Conservation (phyloP, 1,284 basidiomycete species). For the Ustilago loliicola region DNA sequence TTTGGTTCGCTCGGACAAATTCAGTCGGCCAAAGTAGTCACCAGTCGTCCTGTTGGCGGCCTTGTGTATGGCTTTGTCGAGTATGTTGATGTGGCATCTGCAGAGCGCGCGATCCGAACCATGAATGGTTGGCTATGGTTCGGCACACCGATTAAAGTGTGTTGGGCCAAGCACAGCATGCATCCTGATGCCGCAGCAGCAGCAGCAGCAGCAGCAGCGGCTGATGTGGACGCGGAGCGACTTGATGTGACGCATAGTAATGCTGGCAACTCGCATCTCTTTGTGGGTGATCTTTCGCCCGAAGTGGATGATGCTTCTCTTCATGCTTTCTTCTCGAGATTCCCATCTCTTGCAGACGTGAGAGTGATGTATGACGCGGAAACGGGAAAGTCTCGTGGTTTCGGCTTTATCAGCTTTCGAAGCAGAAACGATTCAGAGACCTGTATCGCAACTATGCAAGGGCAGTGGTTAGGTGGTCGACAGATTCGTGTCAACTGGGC, state of each 20-base stretch:
- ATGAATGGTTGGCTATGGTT: constrained; percentile 98
- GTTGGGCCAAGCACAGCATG: constrained; percentile 64
- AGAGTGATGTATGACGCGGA: constrained; percentile 99
- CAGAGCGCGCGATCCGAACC: constrained; percentile 94
- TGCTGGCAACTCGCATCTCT: constrained; percentile 88
- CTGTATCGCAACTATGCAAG: constrained; percentile 98
- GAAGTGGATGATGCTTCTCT: constrained; percentile 99
- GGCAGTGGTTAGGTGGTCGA: constrained; percentile 96
- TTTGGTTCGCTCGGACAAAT: constrained; percentile 95
- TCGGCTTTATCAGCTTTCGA: constrained; percentile 91
- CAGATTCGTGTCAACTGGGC: constrained; percentile 99
- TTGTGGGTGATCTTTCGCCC: constrained; percentile 96
- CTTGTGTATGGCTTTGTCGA: constrained; percentile 99
- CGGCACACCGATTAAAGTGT: constrained; percentile 77
- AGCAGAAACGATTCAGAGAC: constrained; percentile 98
- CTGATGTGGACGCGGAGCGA: background rate
- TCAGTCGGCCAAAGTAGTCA: constrained; percentile 97
- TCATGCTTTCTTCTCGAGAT: constrained; percentile 92
- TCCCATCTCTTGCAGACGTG: constrained; percentile 93
- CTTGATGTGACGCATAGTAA: constrained; percentile 76
- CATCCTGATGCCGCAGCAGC: constrained; percentile 33
- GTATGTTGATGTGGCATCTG: constrained; percentile 91
- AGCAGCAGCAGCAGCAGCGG: background rate
- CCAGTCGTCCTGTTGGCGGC: constrained; percentile 80
- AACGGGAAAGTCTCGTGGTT: constrained; percentile 95